These are phyloP conservation scores for Leucogyrophana mollusca DNA, from an alignment of 768 basidiomycete species.

Conservation along the genomic window DNA sequence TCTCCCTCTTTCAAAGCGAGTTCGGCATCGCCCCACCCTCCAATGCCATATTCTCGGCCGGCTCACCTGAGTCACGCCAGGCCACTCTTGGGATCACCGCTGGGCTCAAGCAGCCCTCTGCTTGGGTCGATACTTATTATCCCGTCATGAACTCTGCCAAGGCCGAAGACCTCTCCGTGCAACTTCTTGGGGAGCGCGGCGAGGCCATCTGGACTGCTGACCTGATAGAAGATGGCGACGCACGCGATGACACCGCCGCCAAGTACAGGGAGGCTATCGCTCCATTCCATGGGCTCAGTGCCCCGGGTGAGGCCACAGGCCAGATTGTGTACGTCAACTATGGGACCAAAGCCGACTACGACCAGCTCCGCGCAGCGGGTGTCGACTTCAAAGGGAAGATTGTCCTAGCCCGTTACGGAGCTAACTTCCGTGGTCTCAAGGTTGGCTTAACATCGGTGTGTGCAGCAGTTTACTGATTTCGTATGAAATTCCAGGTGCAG, in stretches of 20 bases:
- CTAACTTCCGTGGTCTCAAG: conserved; percentile 83
- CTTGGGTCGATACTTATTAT: conserved; percentile 89
- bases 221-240: conserved; percentile 68
- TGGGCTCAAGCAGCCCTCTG: conserved; percentile 48
- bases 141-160: conserved; percentile 73
- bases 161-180: conserved; percentile 64
- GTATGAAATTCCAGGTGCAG: conserved; percentile 52
- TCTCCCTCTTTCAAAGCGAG: conserved; percentile 65
- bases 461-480: conserved; percentile 15
- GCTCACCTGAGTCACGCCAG: conserved; percentile 61
- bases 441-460: conserved; percentile 28
- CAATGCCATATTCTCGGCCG: conserved; percentile 61
- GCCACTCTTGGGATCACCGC: conserved; percentile 59
- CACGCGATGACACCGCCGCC: conserved; percentile 69
- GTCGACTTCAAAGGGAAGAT: conserved; percentile 76
- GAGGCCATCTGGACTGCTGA: conserved; percentile 64
- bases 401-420: conserved; percentile 75
- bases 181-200: conserved; percentile 61
- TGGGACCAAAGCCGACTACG: conserved; percentile 70
- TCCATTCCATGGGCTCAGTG: conserved; percentile 85
- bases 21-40: conserved; percentile 47
- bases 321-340: conserved; percentile 78
- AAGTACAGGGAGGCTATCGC: conserved; percentile 67
- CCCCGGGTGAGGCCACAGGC: conserved; percentile 71
- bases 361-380: conserved; percentile 60